Evolutionary conservation across 164 flowering plant species (phyloP).

Genomic region (Dillenia turbinata): DNA sequence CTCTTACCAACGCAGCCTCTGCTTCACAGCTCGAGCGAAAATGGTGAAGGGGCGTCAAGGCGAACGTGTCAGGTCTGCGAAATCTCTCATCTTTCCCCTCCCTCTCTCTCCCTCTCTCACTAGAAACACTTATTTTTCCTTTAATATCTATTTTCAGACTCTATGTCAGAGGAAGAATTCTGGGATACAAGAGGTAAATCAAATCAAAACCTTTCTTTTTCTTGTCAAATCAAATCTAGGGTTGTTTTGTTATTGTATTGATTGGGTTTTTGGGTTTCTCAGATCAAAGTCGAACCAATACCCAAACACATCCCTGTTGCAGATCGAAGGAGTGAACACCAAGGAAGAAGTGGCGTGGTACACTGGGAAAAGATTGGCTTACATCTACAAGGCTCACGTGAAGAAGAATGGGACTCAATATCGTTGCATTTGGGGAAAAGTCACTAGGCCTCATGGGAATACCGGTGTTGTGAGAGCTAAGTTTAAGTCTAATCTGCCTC

Average conservation of each 20-base stretch:
- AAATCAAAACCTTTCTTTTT: background rate
- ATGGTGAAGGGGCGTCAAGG: conserved; percentile 61
- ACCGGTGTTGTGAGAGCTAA: conserved; percentile 68
- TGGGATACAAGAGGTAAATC: conserved; percentile 55
- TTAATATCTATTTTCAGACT: conserved; percentile 25
- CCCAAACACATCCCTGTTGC: conserved; percentile 54
- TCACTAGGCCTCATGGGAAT: conserved; percentile 62
- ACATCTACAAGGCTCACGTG: conserved; percentile 58
- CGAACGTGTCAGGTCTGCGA: conserved; percentile 45
- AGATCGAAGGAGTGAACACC: conserved; percentile 65
- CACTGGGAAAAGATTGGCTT: conserved; percentile 53
- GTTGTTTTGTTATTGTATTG: background rate
- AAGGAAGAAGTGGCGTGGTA: conserved; percentile 62
- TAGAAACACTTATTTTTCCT: background rate
- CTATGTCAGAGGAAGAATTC: conserved; percentile 52
- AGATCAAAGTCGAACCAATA: conserved; percentile 71
- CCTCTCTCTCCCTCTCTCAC: background rate
- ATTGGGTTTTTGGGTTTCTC: background rate
- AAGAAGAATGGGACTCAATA: conserved; percentile 55
- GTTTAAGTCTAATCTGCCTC: conserved; percentile 59
- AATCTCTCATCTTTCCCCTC: background rate
- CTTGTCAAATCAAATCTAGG: background rate
- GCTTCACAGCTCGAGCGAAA: conserved; percentile 12
- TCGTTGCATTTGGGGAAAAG: conserved; percentile 71
- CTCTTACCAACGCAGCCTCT: background rate